Percentiles rank a stretch among this genome's conserved stretches.
Conservation (phyloP, 2,329 filamentous ascomycete species). For the Arthrobotrys pseudoclavata region DNA sequence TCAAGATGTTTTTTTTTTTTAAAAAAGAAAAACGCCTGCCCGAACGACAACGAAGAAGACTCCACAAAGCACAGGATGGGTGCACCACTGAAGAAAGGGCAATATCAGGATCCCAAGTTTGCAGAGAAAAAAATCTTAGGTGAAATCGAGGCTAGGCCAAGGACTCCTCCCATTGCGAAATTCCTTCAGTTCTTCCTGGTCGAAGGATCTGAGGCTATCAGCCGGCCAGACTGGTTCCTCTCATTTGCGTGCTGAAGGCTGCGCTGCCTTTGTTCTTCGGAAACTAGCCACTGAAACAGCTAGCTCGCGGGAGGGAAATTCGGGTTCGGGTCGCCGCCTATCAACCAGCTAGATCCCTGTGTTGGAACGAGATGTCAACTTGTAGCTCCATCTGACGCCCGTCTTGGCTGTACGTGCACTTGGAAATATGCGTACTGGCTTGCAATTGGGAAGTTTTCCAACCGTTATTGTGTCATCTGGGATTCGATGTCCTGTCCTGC, state of each 20-base stretch:
- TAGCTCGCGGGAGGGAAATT: slow-evolving; percentile 48
- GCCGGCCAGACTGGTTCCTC: background rate
- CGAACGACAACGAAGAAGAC: slow-evolving; percentile 17
- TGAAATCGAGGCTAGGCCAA: too few species aligned
- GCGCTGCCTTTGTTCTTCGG: background rate
- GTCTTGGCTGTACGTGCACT: slow-evolving; percentile 38
- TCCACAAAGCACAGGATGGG: slow-evolving; percentile 9
- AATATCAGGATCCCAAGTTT: slow-evolving; percentile 15
- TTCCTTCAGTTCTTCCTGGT: background rate
- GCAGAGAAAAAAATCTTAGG: background rate
- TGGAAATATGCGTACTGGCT: background rate
- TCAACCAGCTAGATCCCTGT: slow-evolving; percentile 45
- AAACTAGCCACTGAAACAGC: slow-evolving; percentile 48
- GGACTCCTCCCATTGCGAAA: slow-evolving; percentile 2
- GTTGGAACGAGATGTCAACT: slow-evolving; percentile 27
- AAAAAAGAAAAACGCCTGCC: slow-evolving; percentile 23
- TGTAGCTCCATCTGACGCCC: slow-evolving; percentile 11
- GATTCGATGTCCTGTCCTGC: background rate
- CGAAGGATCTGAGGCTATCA: background rate
- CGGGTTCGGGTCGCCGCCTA: slow-evolving; percentile 49
- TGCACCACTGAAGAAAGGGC: slow-evolving; percentile 3
- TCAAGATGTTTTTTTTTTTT: background rate
- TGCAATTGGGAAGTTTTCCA: slow-evolving; percentile 11
- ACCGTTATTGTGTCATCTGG: background rate
- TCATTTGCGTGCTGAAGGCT: background rate